Evolutionary conservation across 2,329 filamentous ascomycete genomes (phyloP).

Genomic region (Cordyceps cicadae): DNA sequence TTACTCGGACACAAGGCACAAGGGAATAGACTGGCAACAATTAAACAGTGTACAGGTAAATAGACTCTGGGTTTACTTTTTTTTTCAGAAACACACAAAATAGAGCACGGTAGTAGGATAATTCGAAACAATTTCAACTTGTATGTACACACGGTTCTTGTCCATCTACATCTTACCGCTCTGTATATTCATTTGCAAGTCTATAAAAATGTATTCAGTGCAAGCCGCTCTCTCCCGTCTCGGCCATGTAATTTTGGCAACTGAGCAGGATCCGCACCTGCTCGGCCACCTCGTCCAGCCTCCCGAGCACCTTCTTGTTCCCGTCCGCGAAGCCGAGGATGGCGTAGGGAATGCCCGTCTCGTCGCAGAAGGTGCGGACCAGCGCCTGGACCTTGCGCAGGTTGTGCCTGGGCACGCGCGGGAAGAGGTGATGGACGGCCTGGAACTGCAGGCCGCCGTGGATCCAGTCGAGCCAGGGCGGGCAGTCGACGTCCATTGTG

Average conservation of each 20-base stretch:
- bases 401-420: constrained; percentile 61
- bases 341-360: constrained; percentile 55
- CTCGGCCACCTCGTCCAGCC: constrained; percentile 49
- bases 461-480: constrained; percentile 62
- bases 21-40: background rate
- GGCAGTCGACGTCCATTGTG: constrained; percentile 68
- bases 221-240: constrained; percentile 37
- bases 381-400: constrained; percentile 50
- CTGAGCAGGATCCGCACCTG: constrained; percentile 53
- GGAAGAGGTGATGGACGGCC: constrained; percentile 62
- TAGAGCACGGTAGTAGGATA: background rate
- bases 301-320: constrained; percentile 43
- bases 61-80: background rate
- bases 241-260: constrained; percentile 45
- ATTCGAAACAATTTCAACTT: background rate
- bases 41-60: background rate
- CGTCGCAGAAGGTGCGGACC: constrained; percentile 55
- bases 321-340: constrained; percentile 54
- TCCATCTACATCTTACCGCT: background rate
- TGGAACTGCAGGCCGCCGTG: constrained; percentile 69
- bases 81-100: background rate
- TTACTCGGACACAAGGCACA: background rate
- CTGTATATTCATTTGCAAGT: background rate
- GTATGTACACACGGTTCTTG: background rate
- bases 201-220: constrained; percentile 15